Evolutionary conservation across 805 yeast genomes (phyloP), one percentile per base, ranked within the genome.

Genomic region (Wickerhamomyces canadensis): DNA sequence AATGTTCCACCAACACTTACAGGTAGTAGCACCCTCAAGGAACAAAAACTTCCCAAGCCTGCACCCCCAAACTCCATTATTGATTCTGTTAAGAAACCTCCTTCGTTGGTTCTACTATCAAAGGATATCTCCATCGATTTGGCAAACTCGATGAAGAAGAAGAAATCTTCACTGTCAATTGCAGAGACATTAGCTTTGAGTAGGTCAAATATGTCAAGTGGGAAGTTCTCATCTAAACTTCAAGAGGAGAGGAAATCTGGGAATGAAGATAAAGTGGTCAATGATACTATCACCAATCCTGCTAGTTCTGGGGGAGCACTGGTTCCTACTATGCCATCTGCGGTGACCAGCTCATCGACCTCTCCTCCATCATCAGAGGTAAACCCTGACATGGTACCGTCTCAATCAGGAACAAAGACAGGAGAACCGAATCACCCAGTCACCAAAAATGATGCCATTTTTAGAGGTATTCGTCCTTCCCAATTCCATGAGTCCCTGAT

Each of bases 101-200:
- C 54, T 12, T 37, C 54, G 11, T 37, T 49, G 27, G 33, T 54
- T 9, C 33, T 52, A 13, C 25, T 54, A 4, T 51, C 55, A 3
- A 54, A 43, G 29, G 58, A 54, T 28, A 51, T 50, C 3, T 52
- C 58, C 1, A 44, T 47, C 19, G 58, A 53, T 34, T 34, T 53
- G 32, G 54, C 53, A 9, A 47, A 48, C 17, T 41, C 49, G 14
- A 34, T 45, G 4, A 44, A 41, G 34, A 51, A 52, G 45, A 50
- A 48, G 45, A 52, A 51, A 37, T 23, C 62, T 27, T 48, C 67
- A 2, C 51, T 75, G 21, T 71, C 82, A 2, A 76, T 77, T 34
- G 82, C 83, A 0, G 80, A 77, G 45, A 74, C 81, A 3, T 55
- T 77, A 44, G 83, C 83, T 0, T 47, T 73, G 36, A 73, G 72